Evolutionary conservation across 257 asterid species (phyloP).

Genomic region (Nicotiana tomentosiformis): DNA sequence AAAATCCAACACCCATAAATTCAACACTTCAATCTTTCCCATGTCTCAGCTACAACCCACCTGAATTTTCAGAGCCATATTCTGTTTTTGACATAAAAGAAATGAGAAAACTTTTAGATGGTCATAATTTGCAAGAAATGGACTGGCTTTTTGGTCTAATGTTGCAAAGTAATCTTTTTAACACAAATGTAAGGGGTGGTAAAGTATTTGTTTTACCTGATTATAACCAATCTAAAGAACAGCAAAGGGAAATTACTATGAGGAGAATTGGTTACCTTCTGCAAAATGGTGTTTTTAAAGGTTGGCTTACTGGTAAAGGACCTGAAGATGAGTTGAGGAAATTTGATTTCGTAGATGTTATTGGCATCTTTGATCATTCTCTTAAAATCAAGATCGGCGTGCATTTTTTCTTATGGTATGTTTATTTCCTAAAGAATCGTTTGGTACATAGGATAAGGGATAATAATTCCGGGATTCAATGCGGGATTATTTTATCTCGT

Average conservation of each 20-base stretch:
- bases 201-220: conserved; percentile 75
- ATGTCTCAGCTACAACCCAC: conserved; percentile 72
- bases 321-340: conserved; percentile 74
- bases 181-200: conserved; percentile 60
- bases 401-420: conserved; percentile 83
- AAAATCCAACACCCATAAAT: conserved; percentile 5
- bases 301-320: conserved; percentile 74
- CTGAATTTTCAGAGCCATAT: conserved; percentile 54
- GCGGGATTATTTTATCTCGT: no score
- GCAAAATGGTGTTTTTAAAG: conserved; percentile 67
- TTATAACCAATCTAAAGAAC: conserved; percentile 89
- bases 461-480: no score
- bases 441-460: no score
- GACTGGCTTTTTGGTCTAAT: conserved; percentile 78
- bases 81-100: conserved; percentile 44
- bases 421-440: no score
- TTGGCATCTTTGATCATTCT: conserved; percentile 79
- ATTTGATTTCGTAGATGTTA: conserved; percentile 69
- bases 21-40: conserved; percentile 36
- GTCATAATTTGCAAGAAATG: conserved; percentile 65
- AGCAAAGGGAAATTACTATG: conserved; percentile 95
- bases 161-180: conserved; percentile 72
- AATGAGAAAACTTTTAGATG: conserved; percentile 76
- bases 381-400: conserved; percentile 80
- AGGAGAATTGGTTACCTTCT: conserved; percentile 60